Percentiles rank a stretch among this genome's conserved stretches.
Evolutionary conservation across 164 flowering plant genomes (phyloP).

Genomic region (Amborella trichopoda): DNA sequence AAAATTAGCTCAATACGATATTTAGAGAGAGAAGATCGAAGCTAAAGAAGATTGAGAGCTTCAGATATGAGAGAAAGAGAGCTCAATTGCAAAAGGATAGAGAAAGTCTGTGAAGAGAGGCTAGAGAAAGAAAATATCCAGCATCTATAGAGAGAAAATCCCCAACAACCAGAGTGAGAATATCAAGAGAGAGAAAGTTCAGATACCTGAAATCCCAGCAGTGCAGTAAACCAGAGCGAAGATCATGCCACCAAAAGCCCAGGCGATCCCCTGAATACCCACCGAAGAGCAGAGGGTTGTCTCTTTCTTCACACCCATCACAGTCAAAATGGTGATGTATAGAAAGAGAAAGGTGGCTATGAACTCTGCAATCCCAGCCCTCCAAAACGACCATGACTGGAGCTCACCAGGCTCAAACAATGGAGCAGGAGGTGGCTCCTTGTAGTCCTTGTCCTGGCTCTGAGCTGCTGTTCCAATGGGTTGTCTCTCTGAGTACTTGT

Average conservation of each 20-base stretch:
- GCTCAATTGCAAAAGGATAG: too few species aligned
- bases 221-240: conserved; percentile 85
- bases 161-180: neutral
- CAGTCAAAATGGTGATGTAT: conserved; percentile 56
- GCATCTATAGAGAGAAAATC: neutral
- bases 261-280: conserved; percentile 51
- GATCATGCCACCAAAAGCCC: conserved; percentile 69
- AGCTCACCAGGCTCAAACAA: conserved; percentile 40
- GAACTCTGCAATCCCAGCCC: conserved; percentile 90
- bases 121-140: too few species aligned
- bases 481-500: conserved; percentile 20
- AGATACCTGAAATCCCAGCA: conserved; percentile 73
- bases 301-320: conserved; percentile 44
- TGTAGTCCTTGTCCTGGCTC: conserved; percentile 41
- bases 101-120: neutral
- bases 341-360: conserved; percentile 68
- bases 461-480: conserved; percentile 44
- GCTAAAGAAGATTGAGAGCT: too few species aligned
- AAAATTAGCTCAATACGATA: too few species aligned
- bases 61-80: too few species aligned
- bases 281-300: conserved; percentile 39
- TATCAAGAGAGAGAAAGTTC: neutral
- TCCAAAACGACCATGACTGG: conserved; percentile 60
- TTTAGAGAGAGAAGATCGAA: too few species aligned
- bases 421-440: conserved; percentile 40